Base-by-base conservation (phyloP, 495 filamentous ascomycete genomes). In the Umbilicaria muhlenbergii region DNA sequence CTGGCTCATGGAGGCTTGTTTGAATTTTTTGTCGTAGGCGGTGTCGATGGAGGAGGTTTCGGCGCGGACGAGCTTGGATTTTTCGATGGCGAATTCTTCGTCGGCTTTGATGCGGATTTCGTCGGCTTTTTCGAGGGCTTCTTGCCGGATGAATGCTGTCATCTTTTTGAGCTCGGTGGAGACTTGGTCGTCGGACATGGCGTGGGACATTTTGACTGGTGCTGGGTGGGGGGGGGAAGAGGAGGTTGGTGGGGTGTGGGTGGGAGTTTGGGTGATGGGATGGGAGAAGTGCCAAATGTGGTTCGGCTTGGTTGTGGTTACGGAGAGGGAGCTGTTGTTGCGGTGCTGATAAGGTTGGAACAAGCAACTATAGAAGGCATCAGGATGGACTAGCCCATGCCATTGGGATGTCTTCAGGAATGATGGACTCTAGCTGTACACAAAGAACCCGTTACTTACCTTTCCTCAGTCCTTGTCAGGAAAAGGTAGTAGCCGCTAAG, bases 131-230 rank as follows among this genome's bases (percentile, higher is more conserved):
- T 99, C 92, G 33, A 78, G 68, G 18, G 92, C 92, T 73, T 99
- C 92, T 68, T 95, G 88, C 60, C 81, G 82, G 78, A 99, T 99
- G 82, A 99, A 99, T 61, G 88, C 86, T 37, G 92, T 96, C 92
- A 99, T 99, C 73, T 99, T 99, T 70, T 81, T 84, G 61, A 99
- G 84, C 74, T 99, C 92, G 62, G 76, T 74, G 58, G 79, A 74
- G 66, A 99, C 89, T 80, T 95, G 88, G 63, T 94, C 89, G 71
- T 96, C 89, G 61, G 86, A 93, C 66, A 96, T 80, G 62, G 86
- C 81, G 78, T 84, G 80, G 62, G 89, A 89, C 89, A 94, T 96
- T 50, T 69, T 81, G 71, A 58, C 47, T 39, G 51, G 44, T 49
- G 47, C 43, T 45, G 51, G 56, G 32, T n/a, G 52, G 39, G 35